Conservation (phyloP, 2,329 filamentous ascomycete genomes). For the Microsporum audouinii region DNA sequence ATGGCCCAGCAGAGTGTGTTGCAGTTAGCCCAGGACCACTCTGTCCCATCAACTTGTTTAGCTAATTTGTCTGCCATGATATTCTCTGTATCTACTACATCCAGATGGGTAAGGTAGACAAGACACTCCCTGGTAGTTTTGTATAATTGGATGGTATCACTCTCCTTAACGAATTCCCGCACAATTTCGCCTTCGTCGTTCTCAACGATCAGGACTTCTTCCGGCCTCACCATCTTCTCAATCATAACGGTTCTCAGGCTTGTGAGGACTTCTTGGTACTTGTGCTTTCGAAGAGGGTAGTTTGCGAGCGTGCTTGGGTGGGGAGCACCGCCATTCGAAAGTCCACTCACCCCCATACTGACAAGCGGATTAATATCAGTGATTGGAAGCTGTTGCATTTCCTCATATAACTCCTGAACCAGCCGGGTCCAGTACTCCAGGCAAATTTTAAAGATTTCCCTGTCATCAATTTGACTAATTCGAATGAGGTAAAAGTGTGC, state of each 20-base stretch:
- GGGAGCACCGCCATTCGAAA: conserved; percentile 69
- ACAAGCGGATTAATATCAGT: conserved; percentile 85
- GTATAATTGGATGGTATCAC: conserved; percentile 96
- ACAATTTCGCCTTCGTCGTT: conserved; percentile 99
- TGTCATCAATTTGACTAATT: conserved; percentile 96
- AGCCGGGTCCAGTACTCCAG: conserved; percentile 98
- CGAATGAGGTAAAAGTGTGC: conserved; percentile 97
- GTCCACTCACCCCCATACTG: conserved; percentile 58
- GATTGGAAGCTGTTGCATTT: conserved; percentile 94
- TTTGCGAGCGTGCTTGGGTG: conserved; percentile 76
- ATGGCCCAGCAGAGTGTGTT: conserved; percentile 99
- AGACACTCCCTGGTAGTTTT: conserved; percentile 97
- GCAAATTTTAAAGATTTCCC: conserved; percentile 99
- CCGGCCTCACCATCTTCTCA: conserved; percentile 97
- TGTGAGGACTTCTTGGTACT: conserved; percentile 86
- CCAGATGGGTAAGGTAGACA: conserved; percentile 92
- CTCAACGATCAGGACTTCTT: conserved; percentile 97
- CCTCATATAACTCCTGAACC: conserved; percentile 94
- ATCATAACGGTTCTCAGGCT: conserved; percentile 98
- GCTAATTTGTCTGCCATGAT: conserved; percentile 99
- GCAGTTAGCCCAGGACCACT: conserved; percentile 99
- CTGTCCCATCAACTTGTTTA: conserved; percentile 83
- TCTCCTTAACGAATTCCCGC: conserved; percentile 97
- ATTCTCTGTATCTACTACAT: conserved; percentile 91
- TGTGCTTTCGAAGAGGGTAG: conserved; percentile 93